These are phyloP conservation scores for Penicillium salamii DNA, from an alignment of 495 filamentous ascomycete genomes.

Conservation along the genomic window DNA sequence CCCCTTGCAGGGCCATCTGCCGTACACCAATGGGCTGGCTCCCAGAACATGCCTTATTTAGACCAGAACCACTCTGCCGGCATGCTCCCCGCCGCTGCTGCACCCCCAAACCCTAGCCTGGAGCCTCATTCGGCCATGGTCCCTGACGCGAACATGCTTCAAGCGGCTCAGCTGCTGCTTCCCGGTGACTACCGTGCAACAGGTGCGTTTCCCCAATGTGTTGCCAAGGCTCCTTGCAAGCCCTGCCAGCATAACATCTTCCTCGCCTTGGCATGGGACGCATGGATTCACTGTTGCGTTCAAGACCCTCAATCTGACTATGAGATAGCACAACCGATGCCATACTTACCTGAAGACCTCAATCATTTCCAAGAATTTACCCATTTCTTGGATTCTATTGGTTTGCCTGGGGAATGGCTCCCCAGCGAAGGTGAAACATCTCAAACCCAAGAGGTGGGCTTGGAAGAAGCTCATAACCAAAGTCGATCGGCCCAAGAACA, in stretches of 20 bases:
- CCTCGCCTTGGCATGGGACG: neutral
- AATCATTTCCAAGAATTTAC: conserved; percentile 44
- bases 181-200: conserved; percentile 33
- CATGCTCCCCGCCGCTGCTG: conserved; percentile 17
- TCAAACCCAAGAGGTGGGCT: conserved; percentile 24
- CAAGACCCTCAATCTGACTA: neutral
- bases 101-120: conserved; percentile 12
- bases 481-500: conserved; percentile 19
- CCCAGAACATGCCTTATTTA: conserved; percentile 27
- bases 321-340: conserved; percentile 27
- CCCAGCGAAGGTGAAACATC: conserved; percentile 27
- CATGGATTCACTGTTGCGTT: neutral
- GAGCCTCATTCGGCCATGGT: conserved; percentile 21
- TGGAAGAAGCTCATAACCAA: conserved; percentile 24
- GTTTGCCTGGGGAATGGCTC: conserved; percentile 39
- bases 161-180: conserved; percentile 40
- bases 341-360: conserved; percentile 37
- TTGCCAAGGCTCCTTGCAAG: neutral
- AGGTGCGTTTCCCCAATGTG: conserved; percentile 6
- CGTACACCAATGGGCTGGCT: conserved; percentile 33
- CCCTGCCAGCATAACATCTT: neutral
- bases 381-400: conserved; percentile 41
- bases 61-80: conserved; percentile 17
- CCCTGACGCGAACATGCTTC: conserved; percentile 40
- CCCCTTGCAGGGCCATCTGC: conserved; percentile 23